Percentiles rank a stretch among this genome's conserved stretches.
Evolutionary conservation across 768 basidiomycete genomes (phyloP).

Genomic region (Phlebiopsis gigantea): DNA sequence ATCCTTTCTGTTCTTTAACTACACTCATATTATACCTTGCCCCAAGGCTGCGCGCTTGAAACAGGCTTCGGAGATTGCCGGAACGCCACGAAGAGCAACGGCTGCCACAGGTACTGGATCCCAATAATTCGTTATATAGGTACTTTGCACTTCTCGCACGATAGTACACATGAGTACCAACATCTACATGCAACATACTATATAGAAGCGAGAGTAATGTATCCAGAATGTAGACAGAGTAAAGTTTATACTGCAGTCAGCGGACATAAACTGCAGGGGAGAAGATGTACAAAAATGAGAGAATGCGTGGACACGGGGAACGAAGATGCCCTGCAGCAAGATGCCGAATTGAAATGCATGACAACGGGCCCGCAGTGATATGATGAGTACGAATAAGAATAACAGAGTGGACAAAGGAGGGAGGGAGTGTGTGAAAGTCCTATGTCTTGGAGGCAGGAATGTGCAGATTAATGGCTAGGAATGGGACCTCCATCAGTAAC

Average conservation of each 20-base stretch:
- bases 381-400: constrained; percentile 1
- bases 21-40: no score
- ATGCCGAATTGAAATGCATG: not conserved
- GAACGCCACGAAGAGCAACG: not conserved
- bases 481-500: constrained; percentile 2
- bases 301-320: not conserved
- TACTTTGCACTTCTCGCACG: not conserved
- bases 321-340: not conserved
- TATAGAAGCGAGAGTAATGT: constrained; percentile 5
- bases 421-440: constrained; percentile 11
- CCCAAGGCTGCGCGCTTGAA: not conserved
- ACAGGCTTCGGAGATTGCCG: not conserved
- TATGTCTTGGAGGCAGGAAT: constrained; percentile 79
- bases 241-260: not conserved
- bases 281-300: not conserved
- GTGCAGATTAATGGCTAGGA: constrained; percentile 84
- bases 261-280: not conserved
- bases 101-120: not conserved
- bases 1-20: no score
- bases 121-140: not conserved
- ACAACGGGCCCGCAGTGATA: not conserved
- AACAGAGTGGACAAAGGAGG: not conserved
- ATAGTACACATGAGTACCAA: not conserved
- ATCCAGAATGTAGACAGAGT: not conserved
- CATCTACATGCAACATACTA: constrained; percentile 5